A percentile compares a stretch with the other conserved stretches of the same genome.
phyloP scores from a whole-genome alignment of 75 land plant species.

The Chamaecyparis obtusa region DNA sequence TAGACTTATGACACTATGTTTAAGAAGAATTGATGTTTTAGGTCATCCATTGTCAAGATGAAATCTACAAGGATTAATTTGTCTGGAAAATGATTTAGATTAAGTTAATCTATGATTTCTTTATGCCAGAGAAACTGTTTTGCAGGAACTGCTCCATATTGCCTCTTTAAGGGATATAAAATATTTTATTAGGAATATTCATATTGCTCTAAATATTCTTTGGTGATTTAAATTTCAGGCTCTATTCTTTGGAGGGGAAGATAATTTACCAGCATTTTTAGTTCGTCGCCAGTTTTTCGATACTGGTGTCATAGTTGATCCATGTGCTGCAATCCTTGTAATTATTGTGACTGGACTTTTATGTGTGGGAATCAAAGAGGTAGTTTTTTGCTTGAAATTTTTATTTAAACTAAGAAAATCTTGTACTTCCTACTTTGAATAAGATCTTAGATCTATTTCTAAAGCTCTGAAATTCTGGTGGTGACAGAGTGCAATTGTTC shows the following conservation, averaged over 20 bases:
- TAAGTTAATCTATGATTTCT: neutral
- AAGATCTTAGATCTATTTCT: neutral
- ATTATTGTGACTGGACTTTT: slow-evolving; percentile 71
- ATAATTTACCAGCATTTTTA: slow-evolving; percentile 66
- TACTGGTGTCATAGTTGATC: slow-evolving; percentile 77
- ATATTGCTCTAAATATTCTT: neutral
- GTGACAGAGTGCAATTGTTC: slow-evolving; percentile 78
- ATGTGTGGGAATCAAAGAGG: slow-evolving; percentile 96
- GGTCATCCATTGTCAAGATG: neutral
- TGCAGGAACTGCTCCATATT: neutral
- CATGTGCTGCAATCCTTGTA: slow-evolving; percentile 90
- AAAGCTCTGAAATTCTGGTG: neutral
- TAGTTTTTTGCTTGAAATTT: slow-evolving; percentile 14
- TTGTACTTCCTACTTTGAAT: neutral
- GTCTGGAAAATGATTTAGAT: neutral
- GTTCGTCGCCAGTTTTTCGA: slow-evolving; percentile 59
- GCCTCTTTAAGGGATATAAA: neutral
- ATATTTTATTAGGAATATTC: neutral
- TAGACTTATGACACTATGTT: neutral
- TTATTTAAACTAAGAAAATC: neutral
- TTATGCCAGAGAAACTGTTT: neutral
- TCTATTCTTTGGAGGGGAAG: slow-evolving; percentile 76
- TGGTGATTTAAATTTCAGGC: slow-evolving; percentile 43
- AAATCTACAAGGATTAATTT: neutral
- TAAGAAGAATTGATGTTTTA: neutral